A percentile compares a stretch with the other conserved stretches of the same genome.
Evolutionary conservation across 2,329 filamentous ascomycete genomes (phyloP).

Genomic region (Exophiala phaeomuriformis): DNA sequence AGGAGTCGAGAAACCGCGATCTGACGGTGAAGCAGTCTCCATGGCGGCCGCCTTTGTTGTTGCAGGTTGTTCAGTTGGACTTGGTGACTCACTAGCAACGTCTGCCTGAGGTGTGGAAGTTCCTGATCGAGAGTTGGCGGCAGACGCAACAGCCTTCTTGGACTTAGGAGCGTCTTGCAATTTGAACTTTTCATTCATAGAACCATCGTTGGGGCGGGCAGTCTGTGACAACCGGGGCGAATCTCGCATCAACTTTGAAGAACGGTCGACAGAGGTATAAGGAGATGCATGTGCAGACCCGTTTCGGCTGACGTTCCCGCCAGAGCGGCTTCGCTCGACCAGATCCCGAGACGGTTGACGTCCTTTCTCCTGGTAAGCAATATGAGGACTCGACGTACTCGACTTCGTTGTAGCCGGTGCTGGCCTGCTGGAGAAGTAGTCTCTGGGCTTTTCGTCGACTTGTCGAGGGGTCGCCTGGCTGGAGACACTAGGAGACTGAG

Average conservation of each 20-base stretch:
- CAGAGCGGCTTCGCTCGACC: slow-evolving; percentile 36
- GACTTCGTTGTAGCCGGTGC: slow-evolving; percentile 23
- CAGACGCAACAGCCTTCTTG: slow-evolving; percentile 36
- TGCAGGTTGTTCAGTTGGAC: slow-evolving; percentile 10
- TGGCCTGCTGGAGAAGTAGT: slow-evolving; percentile 49
- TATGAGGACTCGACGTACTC: slow-evolving; percentile 61
- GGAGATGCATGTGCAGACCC: slow-evolving; percentile 20
- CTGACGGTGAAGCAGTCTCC: slow-evolving; percentile 31
- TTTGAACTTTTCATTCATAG: slow-evolving; percentile 57
- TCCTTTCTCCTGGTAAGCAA: slow-evolving; percentile 81
- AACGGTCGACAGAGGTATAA: slow-evolving; percentile 9
- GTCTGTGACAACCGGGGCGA: slow-evolving; percentile 17
- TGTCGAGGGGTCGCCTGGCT: slow-evolving; percentile 38
- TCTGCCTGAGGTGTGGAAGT: slow-evolving; percentile 19
- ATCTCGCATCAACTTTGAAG: slow-evolving; percentile 9
- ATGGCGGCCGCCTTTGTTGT: slow-evolving; percentile 18
- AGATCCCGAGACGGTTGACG: slow-evolving; percentile 40
- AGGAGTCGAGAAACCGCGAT: slow-evolving; percentile 33
- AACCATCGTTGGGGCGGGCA: slow-evolving; percentile 15
- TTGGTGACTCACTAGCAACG: slow-evolving; percentile 2
- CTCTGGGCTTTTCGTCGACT: slow-evolving; percentile 44
- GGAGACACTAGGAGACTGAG: slow-evolving; percentile 44
- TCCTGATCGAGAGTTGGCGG: slow-evolving; percentile 37
- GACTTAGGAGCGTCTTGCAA: slow-evolving; percentile 72
- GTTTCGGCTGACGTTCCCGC: slow-evolving; percentile 26